Conservation (phyloP, 192 early-diverging fungal genomes). For the Mortierella claussenii region DNA sequence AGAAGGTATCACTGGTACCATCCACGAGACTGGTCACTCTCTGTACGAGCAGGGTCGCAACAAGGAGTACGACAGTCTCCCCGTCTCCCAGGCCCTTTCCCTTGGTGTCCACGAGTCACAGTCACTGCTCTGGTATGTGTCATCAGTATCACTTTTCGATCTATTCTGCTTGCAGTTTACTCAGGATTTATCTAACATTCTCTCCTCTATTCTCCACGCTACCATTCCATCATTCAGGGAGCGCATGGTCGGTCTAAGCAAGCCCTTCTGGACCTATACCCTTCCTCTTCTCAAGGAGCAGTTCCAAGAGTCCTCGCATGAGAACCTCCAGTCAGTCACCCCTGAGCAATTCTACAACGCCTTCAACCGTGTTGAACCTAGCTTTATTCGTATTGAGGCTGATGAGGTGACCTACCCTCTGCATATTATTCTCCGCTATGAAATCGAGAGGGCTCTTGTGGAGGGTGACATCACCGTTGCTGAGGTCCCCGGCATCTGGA, state of each 20-base stretch:
- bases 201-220: neutral
- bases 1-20: conserved; percentile 53
- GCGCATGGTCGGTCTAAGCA: conserved; percentile 41
- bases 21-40: conserved; percentile 57
- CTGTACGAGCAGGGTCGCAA: conserved; percentile 56
- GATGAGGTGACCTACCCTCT: conserved; percentile 55
- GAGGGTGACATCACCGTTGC: conserved; percentile 40
- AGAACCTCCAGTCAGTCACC: conserved; percentile 21
- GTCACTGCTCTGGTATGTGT: conserved; percentile 54
- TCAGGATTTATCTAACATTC: neutral
- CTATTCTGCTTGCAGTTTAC: neutral
- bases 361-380: conserved; percentile 49
- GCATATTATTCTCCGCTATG: conserved; percentile 53
- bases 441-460: conserved; percentile 48
- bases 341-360: conserved; percentile 36
- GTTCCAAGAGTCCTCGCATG: conserved; percentile 23
- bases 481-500: conserved; percentile 49
- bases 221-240: conserved; percentile 15
- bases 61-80: conserved; percentile 31
- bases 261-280: conserved; percentile 47
- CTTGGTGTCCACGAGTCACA: conserved; percentile 55
- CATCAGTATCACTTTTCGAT: neutral
- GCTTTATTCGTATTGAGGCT: conserved; percentile 51
- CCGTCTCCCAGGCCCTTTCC: conserved; percentile 42
- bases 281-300: conserved; percentile 44